Base-by-base conservation (phyloP, 2,329 filamentous ascomycete species). In the Venturia pyrina region DNA sequence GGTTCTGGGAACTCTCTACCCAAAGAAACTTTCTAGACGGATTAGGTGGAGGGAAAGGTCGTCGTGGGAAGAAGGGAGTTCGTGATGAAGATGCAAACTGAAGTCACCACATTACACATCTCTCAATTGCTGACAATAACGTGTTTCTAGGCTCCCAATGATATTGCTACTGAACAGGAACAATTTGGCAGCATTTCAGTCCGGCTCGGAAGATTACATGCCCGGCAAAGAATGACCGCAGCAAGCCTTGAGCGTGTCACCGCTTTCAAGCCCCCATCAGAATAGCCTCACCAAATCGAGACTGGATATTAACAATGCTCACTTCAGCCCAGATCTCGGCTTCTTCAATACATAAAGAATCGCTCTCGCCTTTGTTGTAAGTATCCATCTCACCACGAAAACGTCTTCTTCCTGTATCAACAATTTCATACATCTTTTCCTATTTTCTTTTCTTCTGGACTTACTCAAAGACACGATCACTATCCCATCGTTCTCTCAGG, bases 181-280 rank as follows among this genome's bases (percentile, higher is more conserved):
- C 32, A 37, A 37, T 37, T n/a, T 37, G 53, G 15, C 53, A 15
- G 37, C 32, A n/a, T 2, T 37, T 34, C 15, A n/a, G 2, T 15
- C 28, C 32, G 37, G 53, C 53, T 59, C 53, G 53, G 53, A 59
- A 59, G 53, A 59, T 59, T 40, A 59, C 53, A n/a, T 59, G 17
- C 32, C 53, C 53, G 53, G 32, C 28, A n/a, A 37, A 59, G 32
- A 37, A 37, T 59, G 53, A 37, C 53, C 53, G 53, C 53, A 59
- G 53, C 53, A 59, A 59, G 53, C 53, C 28, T 59, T n/a, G 28
- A 37, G 32, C 32, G 15, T 59, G 53, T 40, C 53, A 59, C 53
- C 53, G 53, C 53, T 37, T 59, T 37, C 28, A 59, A 59, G 32
- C 53, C 53, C 37, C 53, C 28, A 34, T 59, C 17, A 59, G 32